Conservation (phyloP, 352 stramenopile genomes). For the Pythium plurisporium region DNA sequence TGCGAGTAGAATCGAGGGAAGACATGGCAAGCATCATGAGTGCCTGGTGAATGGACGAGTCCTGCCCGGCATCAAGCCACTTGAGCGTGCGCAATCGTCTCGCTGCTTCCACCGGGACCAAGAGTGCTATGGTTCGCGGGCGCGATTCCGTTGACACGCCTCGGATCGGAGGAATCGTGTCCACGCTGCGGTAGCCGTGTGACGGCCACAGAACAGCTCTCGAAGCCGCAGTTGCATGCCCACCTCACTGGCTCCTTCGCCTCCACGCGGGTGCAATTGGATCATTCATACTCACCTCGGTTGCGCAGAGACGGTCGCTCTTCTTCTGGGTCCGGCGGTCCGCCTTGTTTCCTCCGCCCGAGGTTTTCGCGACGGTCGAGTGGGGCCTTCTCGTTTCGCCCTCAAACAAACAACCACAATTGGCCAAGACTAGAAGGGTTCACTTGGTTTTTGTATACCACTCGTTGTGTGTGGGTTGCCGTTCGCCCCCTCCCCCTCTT, state of each 20-base stretch:
- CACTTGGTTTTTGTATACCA: conserved; percentile 17
- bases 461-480: background rate
- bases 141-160: no score
- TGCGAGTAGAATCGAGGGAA: background rate
- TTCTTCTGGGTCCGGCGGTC: background rate
- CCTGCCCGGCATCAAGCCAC: no score
- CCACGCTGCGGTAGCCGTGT: no score
- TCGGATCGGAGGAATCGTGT: no score
- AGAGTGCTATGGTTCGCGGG: no score
- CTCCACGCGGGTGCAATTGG: background rate
- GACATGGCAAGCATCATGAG: no score
- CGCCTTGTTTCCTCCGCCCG: background rate
- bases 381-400: conserved; percentile 18
- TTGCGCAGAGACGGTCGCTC: background rate
- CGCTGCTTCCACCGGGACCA: no score
- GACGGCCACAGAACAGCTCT: no score
- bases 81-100: no score
- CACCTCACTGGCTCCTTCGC: background rate
- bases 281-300: conserved; percentile 7
- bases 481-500: background rate
- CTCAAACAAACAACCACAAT: conserved; percentile 4
- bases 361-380: conserved; percentile 5
- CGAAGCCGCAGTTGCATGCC: no score
- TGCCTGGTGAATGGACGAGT: no score
- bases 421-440: no score